Percentiles rank a stretch among this genome's conserved stretches.
These are phyloP conservation scores for Pyrus hybrid DNA, from an alignment of 331 rosid species.

Conservation along the genomic window DNA sequence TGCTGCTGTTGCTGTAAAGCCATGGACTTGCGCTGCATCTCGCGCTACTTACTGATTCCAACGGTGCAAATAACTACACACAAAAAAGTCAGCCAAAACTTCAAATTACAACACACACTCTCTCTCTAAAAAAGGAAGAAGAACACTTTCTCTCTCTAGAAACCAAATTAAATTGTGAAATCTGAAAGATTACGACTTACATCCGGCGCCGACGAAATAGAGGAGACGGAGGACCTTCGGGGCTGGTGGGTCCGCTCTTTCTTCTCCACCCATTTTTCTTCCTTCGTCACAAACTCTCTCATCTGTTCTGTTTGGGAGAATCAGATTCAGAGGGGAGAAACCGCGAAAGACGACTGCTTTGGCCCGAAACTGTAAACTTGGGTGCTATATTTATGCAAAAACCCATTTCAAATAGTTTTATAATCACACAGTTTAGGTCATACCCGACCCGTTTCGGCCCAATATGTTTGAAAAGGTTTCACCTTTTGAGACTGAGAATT, in stretches of 20 bases:
- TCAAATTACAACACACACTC: not conserved
- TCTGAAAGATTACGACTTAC: constrained; percentile 25
- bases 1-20: constrained; percentile 23
- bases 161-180: not conserved
- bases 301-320: too few relatives aligned
- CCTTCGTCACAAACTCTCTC: not conserved
- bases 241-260: constrained; percentile 66
- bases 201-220: constrained; percentile 73
- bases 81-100: not conserved
- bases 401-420: not conserved
- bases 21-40: constrained; percentile 42
- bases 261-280: constrained; percentile 63
- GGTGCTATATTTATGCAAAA: not conserved
- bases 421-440: not conserved
- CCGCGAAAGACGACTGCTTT: too few relatives aligned
- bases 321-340: too few relatives aligned
- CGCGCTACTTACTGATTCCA: constrained; percentile 63
- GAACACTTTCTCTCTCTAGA: not conserved
- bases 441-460: not conserved
- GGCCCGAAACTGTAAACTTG: not conserved
- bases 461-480: not conserved
- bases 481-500: not conserved
- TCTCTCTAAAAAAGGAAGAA: not conserved
- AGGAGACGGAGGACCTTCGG: constrained; percentile 62
- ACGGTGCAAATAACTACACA: constrained; percentile 50